These are phyloP conservation scores for Scutellaria barbata DNA, from an alignment of 257 asterid genomes.

Conservation along the genomic window DNA sequence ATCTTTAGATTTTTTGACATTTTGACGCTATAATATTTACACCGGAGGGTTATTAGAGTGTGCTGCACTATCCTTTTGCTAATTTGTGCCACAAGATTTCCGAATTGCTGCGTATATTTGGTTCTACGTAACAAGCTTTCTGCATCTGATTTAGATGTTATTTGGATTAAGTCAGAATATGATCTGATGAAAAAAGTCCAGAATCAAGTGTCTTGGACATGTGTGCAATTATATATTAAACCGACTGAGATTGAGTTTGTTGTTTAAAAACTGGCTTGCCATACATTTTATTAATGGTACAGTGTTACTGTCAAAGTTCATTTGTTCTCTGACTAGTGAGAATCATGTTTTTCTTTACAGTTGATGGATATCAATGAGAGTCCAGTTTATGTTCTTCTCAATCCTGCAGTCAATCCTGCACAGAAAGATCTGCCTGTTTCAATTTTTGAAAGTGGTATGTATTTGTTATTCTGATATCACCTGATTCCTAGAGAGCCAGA, in stretches of 20 bases:
- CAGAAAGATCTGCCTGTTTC: slow-evolving; percentile 94
- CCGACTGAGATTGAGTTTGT: neutral
- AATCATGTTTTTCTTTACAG: slow-evolving; percentile 45
- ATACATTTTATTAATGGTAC: slow-evolving; percentile 2
- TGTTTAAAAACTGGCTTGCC: slow-evolving; percentile 9
- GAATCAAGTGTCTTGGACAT: slow-evolving; percentile 9
- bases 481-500: slow-evolving; percentile 16
- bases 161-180: neutral
- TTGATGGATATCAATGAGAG: slow-evolving; percentile 96
- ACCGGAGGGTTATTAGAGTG: neutral
- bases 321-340: slow-evolving; percentile 22
- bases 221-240: slow-evolving; percentile 7
- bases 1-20: neutral
- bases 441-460: slow-evolving; percentile 91
- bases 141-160: slow-evolving; percentile 2
- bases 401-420: slow-evolving; percentile 86
- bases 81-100: neutral
- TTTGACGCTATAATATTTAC: neutral
- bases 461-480: slow-evolving; percentile 10
- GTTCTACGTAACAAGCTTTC: neutral
- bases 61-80: slow-evolving; percentile 1
- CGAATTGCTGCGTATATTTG: slow-evolving; percentile 2
- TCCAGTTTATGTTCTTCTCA: slow-evolving; percentile 90
- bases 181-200: slow-evolving; percentile 5
- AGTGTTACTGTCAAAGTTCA: slow-evolving; percentile 10